Conservation (phyloP, 2,329 filamentous ascomycete genomes). For the Talaromyces atroroseus region DNA sequence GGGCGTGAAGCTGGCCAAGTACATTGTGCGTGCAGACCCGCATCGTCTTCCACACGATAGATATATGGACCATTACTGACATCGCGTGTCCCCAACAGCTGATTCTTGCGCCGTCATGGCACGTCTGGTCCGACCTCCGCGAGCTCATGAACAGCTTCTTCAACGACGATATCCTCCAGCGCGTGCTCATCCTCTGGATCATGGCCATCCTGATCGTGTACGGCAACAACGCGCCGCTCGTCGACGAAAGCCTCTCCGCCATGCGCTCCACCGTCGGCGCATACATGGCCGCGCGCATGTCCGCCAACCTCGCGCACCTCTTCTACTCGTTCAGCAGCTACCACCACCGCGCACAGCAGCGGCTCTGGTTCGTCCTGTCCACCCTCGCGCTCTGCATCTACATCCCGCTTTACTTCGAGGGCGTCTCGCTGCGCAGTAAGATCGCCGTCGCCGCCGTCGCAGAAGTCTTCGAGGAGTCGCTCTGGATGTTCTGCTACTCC, state of each 20-base stretch:
- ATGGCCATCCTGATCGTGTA: conserved; percentile 48
- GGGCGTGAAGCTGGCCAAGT: conserved; percentile 43
- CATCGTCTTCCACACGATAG: not conserved
- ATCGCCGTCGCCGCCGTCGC: conserved; percentile 40
- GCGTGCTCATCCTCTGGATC: conserved; percentile 46
- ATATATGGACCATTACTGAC: not conserved
- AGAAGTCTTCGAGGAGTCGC: conserved; percentile 39
- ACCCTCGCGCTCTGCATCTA: conserved; percentile 38
- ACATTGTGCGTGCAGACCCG: conserved; percentile 33
- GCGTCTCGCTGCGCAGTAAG: conserved; percentile 38
- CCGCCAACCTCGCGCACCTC: conserved; percentile 34
- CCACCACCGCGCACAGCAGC: conserved; percentile 44
- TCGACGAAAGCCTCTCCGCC: conserved; percentile 40
- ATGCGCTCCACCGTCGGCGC: conserved; percentile 44
- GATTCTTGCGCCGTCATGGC: conserved; percentile 46
- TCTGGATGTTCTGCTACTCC: conserved; percentile 43
- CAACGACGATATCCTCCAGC: conserved; percentile 46
- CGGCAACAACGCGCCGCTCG: conserved; percentile 43
- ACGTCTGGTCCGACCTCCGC: conserved; percentile 47
- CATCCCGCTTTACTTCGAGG: conserved; percentile 42
- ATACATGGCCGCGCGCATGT: conserved; percentile 43
- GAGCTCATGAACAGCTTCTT: conserved; percentile 52
- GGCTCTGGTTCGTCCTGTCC: conserved; percentile 42
- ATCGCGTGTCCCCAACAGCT: conserved; percentile 23
- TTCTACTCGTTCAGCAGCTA: conserved; percentile 44